These are phyloP conservation scores for Hamigera avellanea DNA, from an alignment of 495 filamentous ascomycete genomes.

Conservation along the genomic window DNA sequence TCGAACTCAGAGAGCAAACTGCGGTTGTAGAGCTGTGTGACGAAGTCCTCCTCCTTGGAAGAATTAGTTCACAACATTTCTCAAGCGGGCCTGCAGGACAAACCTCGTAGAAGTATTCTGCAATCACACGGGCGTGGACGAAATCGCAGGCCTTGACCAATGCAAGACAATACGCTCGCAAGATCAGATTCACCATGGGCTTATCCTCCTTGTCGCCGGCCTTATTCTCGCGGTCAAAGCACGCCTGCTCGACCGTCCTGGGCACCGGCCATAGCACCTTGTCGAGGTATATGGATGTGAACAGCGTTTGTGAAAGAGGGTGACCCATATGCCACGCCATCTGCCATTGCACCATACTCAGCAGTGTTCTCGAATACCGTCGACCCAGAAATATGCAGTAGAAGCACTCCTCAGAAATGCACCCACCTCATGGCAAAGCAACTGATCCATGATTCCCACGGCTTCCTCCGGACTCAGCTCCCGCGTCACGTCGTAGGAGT, in stretches of 20 bases:
- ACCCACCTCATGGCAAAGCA: conserved; percentile 75
- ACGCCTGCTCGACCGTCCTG: conserved; percentile 52
- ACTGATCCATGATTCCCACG: conserved; percentile 86
- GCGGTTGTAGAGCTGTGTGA: conserved; percentile 77
- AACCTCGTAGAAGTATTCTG: conserved; percentile 86
- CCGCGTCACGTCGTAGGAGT: conserved; percentile 69
- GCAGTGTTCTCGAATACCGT: conserved; percentile 3
- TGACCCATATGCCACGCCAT: conserved; percentile 97
- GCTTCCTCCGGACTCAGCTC: conserved; percentile 66
- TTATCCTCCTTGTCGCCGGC: conserved; percentile 19
- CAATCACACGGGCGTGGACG: conserved; percentile 60
- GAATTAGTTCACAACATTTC: conserved; percentile 2
- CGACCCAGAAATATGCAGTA: too few relatives aligned
- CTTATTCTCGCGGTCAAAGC: conserved; percentile 41
- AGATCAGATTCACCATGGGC: conserved; percentile 49
- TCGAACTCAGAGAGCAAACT: conserved; percentile 56
- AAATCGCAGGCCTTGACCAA: conserved; percentile 73
- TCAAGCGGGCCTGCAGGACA: too few relatives aligned
- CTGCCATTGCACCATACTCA: conserved; percentile 32
- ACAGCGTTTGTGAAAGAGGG: conserved; percentile 85
- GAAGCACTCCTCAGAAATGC: conserved; percentile 1
- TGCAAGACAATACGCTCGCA: conserved; percentile 78
- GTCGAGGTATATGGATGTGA: conserved; percentile 91
- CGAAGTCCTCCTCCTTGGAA: conserved; percentile 85
- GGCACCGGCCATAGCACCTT: conserved; percentile 64